A percentile compares a stretch with the other conserved stretches of the same genome.
These are phyloP conservation scores for Gossypium aridum DNA, from an alignment of 441 rosid genomes.

Conservation along the genomic window DNA sequence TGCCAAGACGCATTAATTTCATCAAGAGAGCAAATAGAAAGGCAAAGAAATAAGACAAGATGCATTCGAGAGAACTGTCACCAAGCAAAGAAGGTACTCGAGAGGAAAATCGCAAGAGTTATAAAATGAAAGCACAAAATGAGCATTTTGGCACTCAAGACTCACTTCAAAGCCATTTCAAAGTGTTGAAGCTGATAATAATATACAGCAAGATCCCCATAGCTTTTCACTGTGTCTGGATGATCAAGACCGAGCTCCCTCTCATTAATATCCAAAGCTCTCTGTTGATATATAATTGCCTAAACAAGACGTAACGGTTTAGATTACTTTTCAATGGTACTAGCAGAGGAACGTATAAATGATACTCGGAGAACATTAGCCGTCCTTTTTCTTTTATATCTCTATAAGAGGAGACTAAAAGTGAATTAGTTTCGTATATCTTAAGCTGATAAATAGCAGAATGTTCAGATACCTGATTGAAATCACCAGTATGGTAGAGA, in stretches of 20 bases:
- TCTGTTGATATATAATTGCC: conserved; percentile 87
- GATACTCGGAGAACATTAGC: background rate
- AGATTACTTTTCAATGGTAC: background rate
- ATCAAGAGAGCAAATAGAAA: conserved; percentile 17
- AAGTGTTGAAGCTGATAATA: conserved; percentile 71
- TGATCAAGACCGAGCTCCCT: conserved; percentile 93
- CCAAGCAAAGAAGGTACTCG: background rate
- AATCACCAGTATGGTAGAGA: conserved; percentile 88
- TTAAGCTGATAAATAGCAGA: background rate
- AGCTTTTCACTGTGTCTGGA: conserved; percentile 79
- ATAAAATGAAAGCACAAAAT: background rate
- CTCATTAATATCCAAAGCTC: conserved; percentile 91
- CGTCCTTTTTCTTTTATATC: background rate
- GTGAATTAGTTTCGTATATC: background rate
- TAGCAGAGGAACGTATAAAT: background rate
- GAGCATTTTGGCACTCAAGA: background rate
- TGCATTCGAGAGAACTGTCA: background rate
- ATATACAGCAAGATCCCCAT: conserved; percentile 65
- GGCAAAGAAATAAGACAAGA: background rate
- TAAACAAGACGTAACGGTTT: conserved; percentile 16
- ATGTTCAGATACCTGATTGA: conserved; percentile 54
- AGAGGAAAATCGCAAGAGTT: conserved; percentile 6
- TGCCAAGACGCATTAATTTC: conserved; percentile 21
- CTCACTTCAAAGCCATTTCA: conserved; percentile 68
- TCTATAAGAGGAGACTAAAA: background rate